These are phyloP conservation scores for Peronospora tabacina DNA, from an alignment of 352 stramenopile genomes.

Conservation along the genomic window DNA sequence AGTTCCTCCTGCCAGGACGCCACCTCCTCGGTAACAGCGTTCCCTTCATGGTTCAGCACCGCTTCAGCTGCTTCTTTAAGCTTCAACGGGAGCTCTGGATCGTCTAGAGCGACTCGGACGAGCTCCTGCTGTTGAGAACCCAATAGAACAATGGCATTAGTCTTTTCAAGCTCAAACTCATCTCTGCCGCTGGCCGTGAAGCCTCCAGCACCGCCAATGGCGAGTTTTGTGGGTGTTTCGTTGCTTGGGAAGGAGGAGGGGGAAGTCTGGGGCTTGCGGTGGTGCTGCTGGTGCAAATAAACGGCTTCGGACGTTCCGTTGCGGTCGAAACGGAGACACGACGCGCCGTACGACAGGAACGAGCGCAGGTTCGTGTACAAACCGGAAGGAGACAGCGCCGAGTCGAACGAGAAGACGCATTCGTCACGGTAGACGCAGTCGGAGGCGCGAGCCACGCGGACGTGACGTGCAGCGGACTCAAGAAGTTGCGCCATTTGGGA, in stretches of 20 bases:
- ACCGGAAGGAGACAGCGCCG: constrained; percentile 47
- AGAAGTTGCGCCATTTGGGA: constrained; percentile 9
- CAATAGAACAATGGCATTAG: constrained; percentile 72
- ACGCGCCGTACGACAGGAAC: constrained; percentile 88
- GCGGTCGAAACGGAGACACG: constrained; percentile 54
- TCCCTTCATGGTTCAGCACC: constrained; percentile 67
- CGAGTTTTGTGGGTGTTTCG: constrained; percentile 85
- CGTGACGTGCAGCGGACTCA: constrained; percentile 25
- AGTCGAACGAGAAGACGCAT: constrained; percentile 97
- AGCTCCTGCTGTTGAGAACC: constrained; percentile 33
- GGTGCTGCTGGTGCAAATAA: constrained; percentile 78
- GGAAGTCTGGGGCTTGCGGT: constrained; percentile 25
- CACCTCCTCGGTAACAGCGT: constrained; percentile 71
- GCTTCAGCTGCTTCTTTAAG: constrained; percentile 53
- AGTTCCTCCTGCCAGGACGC: constrained; percentile 77
- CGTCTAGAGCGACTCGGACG: constrained; percentile 27
- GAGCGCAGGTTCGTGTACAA: constrained; percentile 91
- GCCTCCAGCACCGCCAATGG: constrained; percentile 92
- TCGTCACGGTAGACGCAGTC: constrained; percentile 94
- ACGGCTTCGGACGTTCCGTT: constrained; percentile 25
- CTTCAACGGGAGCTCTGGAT: constrained; percentile 32
- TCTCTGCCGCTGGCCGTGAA: constrained; percentile 85
- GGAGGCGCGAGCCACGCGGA: constrained; percentile 42
- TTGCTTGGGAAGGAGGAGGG: not conserved
- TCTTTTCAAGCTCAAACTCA: constrained; percentile 85